phyloP scores from a whole-genome alignment of 2,329 filamentous ascomycete species.

The Aspergillus chevalieri region DNA sequence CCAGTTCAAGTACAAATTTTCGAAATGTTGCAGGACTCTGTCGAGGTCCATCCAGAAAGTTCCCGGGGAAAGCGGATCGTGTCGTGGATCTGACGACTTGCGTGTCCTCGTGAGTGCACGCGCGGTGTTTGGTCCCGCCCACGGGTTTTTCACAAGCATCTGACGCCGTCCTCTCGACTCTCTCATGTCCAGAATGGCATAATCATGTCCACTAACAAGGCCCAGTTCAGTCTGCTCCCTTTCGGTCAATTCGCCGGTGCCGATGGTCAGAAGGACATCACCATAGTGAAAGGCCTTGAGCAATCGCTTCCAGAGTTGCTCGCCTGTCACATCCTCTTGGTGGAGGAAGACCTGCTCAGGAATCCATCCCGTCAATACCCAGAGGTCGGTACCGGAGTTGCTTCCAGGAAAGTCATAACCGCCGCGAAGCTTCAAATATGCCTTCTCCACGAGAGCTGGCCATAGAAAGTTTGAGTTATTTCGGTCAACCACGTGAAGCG shows the following conservation, averaged over 20 bases:
- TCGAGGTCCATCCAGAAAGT: conserved; percentile 92
- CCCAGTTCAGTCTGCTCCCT: conserved; percentile 75
- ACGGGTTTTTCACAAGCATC: conserved; percentile 90
- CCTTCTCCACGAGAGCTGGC: conserved; percentile 92
- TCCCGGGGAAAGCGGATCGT: conserved; percentile 50
- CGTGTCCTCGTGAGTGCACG: conserved; percentile 22
- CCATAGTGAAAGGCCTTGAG: conserved; percentile 67
- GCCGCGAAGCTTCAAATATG: conserved; percentile 88
- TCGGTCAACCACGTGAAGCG: conserved; percentile 81
- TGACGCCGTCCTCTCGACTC: conserved; percentile 58
- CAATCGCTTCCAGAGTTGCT: conserved; percentile 71
- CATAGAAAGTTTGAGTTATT: conserved; percentile 76
- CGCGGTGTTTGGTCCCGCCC: conserved; percentile 63
- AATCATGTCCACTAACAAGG: conserved; percentile 85
- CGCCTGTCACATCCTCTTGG: conserved; percentile 70
- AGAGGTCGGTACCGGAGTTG: conserved; percentile 91
- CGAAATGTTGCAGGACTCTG: conserved; percentile 83
- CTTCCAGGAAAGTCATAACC: conserved; percentile 98
- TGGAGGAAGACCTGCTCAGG: conserved; percentile 92
- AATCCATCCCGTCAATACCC: conserved; percentile 91
- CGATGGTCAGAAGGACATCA: conserved; percentile 81
- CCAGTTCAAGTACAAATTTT: conserved; percentile 97
- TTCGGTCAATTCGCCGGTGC: conserved; percentile 73
- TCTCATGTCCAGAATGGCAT: conserved; percentile 76
- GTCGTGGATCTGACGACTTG: conserved; percentile 8